Evolutionary conservation across 1,284 basidiomycete species (phyloP), one percentile per base, ranked within the genome.

Genomic region (Schizopora paradoxa): DNA sequence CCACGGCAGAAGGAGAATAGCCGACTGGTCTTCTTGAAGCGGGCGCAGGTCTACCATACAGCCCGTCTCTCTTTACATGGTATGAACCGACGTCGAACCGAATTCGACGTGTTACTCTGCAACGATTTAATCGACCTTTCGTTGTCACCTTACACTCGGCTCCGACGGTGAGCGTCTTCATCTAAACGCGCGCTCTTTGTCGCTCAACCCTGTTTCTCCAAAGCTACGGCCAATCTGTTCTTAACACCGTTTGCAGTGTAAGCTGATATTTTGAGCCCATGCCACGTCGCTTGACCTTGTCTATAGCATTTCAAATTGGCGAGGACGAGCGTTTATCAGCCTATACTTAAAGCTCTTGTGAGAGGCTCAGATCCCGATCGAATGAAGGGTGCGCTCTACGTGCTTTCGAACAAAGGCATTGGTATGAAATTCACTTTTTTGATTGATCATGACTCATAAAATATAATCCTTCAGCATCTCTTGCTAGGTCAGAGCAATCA

Each of bases 371-470:
- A 92, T 57, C 90, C 93, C 18, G 95, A 98, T 66, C 77, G 86
- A 41, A 96, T 96, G 82, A 99, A 99, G 63, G 89, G 90, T 8
- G 94, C 94, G 5, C 70, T 99, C 16, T 94, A 96, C 61, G 75
- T 94, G 19, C 69, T 99, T 6, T 84, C 81, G 61, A 81, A 83
- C 59, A 92, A 91, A 66, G 78, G 77, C 34, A 82, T 77, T 45
- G 73, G 82, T 79, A 56, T 44, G 63, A 59, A 61, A 10, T 11
- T 45, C 7, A 40, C 26, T 40, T 45, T 23, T 29, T 11, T 49
- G 23, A 27, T 13, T 39, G 18, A 34, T 18, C 14, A 28, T 8
- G 47, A 39, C 37, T 41, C 13, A 29, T 5, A 31, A 43, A 33
- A 42, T 18, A 52, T 32, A 27, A 21, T 34, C 40, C 54, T 16